phyloP scores from a whole-genome alignment of 768 basidiomycete genomes.

The Gymnopilus junonius region DNA sequence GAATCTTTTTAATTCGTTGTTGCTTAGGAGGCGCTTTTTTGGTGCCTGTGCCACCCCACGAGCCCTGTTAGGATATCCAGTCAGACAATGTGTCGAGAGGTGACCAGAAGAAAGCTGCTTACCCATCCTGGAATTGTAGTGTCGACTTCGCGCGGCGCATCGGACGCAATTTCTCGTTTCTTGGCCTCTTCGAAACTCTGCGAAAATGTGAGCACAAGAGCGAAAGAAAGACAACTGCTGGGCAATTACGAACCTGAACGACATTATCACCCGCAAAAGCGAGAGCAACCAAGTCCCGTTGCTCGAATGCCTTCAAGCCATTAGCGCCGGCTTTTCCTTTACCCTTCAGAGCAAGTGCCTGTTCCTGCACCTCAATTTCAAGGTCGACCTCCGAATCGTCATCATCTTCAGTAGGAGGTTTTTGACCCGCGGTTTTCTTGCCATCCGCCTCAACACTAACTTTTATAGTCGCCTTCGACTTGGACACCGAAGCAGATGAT shows the following conservation, averaged over 20 bases:
- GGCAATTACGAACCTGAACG: slow-evolving; percentile 63
- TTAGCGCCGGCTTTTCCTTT: slow-evolving; percentile 45
- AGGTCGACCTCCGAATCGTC: slow-evolving; percentile 59
- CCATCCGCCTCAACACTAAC: slow-evolving; percentile 33
- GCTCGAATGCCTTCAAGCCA: slow-evolving; percentile 74
- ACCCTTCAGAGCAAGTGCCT: slow-evolving; percentile 39
- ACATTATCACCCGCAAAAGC: slow-evolving; percentile 99
- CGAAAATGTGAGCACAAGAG: slow-evolving; percentile 5
- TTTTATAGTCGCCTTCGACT: slow-evolving; percentile 32
- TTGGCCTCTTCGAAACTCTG: slow-evolving; percentile 91
- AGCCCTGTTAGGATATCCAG: slow-evolving; percentile 55
- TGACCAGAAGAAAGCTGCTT: slow-evolving; percentile 31
- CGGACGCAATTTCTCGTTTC: slow-evolving; percentile 77
- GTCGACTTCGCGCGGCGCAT: slow-evolving; percentile 88
- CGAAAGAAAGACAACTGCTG: neutral
- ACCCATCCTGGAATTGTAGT: slow-evolving; percentile 97
- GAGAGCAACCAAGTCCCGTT: slow-evolving; percentile 89
- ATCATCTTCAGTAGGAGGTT: slow-evolving; percentile 51
- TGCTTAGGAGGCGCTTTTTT: slow-evolving; percentile 64
- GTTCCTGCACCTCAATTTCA: slow-evolving; percentile 75
- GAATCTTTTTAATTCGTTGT: slow-evolving; percentile 77
- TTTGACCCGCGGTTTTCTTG: slow-evolving; percentile 39
- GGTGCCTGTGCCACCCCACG: slow-evolving; percentile 87
- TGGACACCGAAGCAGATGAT: slow-evolving; percentile 34
- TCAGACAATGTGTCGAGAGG: neutral